Percentiles rank a stretch among this genome's conserved stretches.
Conservation (phyloP, 768 basidiomycete species). For the Sistotremastrum niveocremeum region DNA sequence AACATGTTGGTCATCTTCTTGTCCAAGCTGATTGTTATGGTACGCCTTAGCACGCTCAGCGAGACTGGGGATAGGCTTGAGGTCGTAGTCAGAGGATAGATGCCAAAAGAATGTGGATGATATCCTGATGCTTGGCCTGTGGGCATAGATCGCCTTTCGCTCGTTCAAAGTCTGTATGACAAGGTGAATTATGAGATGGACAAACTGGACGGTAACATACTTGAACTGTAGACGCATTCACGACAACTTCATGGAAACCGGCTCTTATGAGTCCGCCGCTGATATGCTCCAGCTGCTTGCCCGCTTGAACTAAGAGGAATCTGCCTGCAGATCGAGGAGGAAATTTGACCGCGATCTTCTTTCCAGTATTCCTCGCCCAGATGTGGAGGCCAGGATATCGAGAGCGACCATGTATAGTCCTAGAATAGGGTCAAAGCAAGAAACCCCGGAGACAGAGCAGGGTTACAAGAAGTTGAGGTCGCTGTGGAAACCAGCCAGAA, state of each 20-base stretch:
- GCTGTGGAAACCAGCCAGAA: constrained; percentile 88
- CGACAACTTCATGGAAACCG: constrained; percentile 90
- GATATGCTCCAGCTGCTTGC: constrained; percentile 87
- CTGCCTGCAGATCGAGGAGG: constrained; percentile 49
- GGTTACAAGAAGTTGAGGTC: constrained; percentile 71
- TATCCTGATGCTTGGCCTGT: constrained; percentile 86
- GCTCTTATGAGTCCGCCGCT: constrained; percentile 79
- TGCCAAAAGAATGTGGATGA: constrained; percentile 97
- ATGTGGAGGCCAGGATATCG: constrained; percentile 83
- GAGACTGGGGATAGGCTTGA: constrained; percentile 50
- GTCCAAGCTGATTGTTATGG: constrained; percentile 24
- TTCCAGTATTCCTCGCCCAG: constrained; percentile 91
- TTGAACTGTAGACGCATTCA: constrained; percentile 63
- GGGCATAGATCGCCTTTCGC: constrained; percentile 42
- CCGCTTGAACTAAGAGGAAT: constrained; percentile 85
- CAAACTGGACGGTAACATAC: constrained; percentile 24
- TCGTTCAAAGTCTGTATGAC: constrained; percentile 42
- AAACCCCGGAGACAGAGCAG: constrained; percentile 19
- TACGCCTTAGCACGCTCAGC: constrained; percentile 31
- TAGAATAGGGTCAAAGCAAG: constrained; percentile 6
- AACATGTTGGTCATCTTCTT: constrained; percentile 17
- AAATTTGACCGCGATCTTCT: constrained; percentile 77
- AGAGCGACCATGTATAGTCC: constrained; percentile 76
- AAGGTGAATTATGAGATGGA: not conserved
- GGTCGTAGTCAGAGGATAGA: constrained; percentile 70